Evolutionary conservation across 2,329 filamentous ascomycete genomes (phyloP).

Genomic region (Aureobasidium musti): DNA sequence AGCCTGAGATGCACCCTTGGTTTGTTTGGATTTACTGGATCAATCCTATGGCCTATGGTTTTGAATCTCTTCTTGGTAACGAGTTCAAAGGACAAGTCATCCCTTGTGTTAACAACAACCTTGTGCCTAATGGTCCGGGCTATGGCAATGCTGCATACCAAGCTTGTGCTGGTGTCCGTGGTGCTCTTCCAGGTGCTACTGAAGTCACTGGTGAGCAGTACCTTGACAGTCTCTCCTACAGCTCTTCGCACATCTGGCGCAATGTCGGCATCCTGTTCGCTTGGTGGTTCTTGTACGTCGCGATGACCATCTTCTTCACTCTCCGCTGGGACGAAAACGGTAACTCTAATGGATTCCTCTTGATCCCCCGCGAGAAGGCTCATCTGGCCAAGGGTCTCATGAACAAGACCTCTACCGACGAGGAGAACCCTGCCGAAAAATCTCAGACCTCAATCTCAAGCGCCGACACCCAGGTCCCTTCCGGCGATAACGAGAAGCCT

Average conservation of each 20-base stretch:
- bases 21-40: slow-evolving; percentile 54
- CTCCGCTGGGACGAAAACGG: slow-evolving; percentile 57
- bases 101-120: slow-evolving; percentile 55
- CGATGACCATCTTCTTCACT: slow-evolving; percentile 60
- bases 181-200: slow-evolving; percentile 57
- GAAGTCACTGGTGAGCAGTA: slow-evolving; percentile 64
- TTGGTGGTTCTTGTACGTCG: slow-evolving; percentile 63
- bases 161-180: slow-evolving; percentile 52
- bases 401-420: slow-evolving; percentile 50
- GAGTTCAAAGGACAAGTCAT: slow-evolving; percentile 62
- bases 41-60: slow-evolving; percentile 47
- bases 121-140: slow-evolving; percentile 39
- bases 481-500: slow-evolving; percentile 2
- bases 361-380: slow-evolving; percentile 64
- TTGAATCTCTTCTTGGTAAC: slow-evolving; percentile 47
- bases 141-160: slow-evolving; percentile 46
- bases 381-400: slow-evolving; percentile 46
- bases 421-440: slow-evolving; percentile 34
- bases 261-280: slow-evolving; percentile 70
- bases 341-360: slow-evolving; percentile 56
- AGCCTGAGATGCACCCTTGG: slow-evolving; percentile 51
- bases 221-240: slow-evolving; percentile 56
- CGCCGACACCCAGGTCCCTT: slow-evolving; percentile 11
- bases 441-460: slow-evolving; percentile 30
- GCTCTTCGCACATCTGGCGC: slow-evolving; percentile 49